Conservation (phyloP, 1,139 yeast species). For the Kodamaea plutei region DNA sequence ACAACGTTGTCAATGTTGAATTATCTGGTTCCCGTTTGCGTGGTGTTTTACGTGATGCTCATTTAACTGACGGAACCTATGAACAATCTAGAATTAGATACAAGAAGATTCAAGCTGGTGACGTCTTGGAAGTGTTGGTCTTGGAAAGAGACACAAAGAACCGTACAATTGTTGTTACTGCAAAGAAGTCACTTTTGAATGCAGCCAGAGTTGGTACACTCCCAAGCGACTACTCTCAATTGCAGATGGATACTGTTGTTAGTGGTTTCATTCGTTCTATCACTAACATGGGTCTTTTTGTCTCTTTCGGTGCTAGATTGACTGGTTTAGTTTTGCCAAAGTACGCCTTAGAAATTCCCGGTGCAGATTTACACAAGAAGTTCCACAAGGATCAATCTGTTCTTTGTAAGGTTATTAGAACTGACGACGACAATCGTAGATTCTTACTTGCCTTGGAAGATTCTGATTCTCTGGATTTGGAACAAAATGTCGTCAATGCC, state of each 20-base stretch:
- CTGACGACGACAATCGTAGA: constrained; percentile 65
- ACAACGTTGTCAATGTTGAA: constrained; percentile 65
- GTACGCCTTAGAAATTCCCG: constrained; percentile 56
- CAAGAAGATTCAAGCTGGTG: constrained; percentile 60
- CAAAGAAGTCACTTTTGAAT: constrained; percentile 63
- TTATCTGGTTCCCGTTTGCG: constrained; percentile 51
- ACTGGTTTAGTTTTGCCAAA: constrained; percentile 83
- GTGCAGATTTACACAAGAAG: constrained; percentile 52
- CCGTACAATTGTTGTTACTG: constrained; percentile 56
- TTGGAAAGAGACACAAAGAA: constrained; percentile 64
- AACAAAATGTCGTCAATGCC: constrained; percentile 44
- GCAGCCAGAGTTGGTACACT: constrained; percentile 54
- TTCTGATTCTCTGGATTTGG: constrained; percentile 17
- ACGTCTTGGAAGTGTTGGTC: constrained; percentile 55
- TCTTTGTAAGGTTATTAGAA: constrained; percentile 56
- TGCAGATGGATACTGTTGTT: constrained; percentile 41
- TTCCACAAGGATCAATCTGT: constrained; percentile 68
- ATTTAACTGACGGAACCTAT: constrained; percentile 68
- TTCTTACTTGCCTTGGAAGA: constrained; percentile 61
- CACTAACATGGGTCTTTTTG: constrained; percentile 75
- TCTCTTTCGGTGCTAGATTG: constrained; percentile 74
- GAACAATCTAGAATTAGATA: constrained; percentile 65
- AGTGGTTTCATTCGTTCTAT: constrained; percentile 78
- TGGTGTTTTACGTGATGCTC: constrained; percentile 74
- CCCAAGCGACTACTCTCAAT: constrained; percentile 59